phyloP scores from a whole-genome alignment of 805 yeast species.

The Lachancea meyersii region DNA sequence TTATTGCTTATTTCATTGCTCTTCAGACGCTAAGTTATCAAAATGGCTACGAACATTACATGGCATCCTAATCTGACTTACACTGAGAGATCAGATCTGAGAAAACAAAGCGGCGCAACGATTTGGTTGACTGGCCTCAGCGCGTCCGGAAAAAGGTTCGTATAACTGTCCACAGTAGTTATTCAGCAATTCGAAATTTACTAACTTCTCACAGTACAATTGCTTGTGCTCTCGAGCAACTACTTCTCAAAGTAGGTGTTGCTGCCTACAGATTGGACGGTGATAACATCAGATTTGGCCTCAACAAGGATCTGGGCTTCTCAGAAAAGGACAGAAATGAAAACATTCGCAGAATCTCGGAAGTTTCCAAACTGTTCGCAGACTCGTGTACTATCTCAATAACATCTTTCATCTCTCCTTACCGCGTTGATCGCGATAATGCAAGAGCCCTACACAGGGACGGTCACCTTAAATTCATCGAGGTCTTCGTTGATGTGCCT shows the following conservation, averaged over 20 bases:
- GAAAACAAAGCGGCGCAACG: slow-evolving; percentile 82
- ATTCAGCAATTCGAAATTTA: not conserved
- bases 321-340: slow-evolving; percentile 88
- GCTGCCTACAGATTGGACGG: slow-evolving; percentile 87
- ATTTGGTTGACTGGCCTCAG: slow-evolving; percentile 94
- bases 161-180: not conserved
- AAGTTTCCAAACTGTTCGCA: slow-evolving; percentile 88
- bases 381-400: slow-evolving; percentile 85
- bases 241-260: slow-evolving; percentile 59
- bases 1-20: not conserved
- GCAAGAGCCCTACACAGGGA: slow-evolving; percentile 82
- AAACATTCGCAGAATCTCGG: slow-evolving; percentile 90
- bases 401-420: slow-evolving; percentile 91
- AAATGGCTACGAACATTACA: slow-evolving; percentile 91
- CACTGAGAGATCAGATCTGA: slow-evolving; percentile 64
- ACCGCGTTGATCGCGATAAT: slow-evolving; percentile 71
- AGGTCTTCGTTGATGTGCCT: slow-evolving; percentile 90
- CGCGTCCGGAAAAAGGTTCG: slow-evolving; percentile 75
- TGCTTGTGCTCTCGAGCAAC: slow-evolving; percentile 89
- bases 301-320: slow-evolving; percentile 92
- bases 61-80: slow-evolving; percentile 91
- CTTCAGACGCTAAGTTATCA: slow-evolving; percentile 4
- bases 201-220: slow-evolving; percentile 48
- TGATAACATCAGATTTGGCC: slow-evolving; percentile 89
- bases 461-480: slow-evolving; percentile 74